phyloP scores from a whole-genome alignment of 1,139 yeast species.

The Zygoascus sp. region DNA sequence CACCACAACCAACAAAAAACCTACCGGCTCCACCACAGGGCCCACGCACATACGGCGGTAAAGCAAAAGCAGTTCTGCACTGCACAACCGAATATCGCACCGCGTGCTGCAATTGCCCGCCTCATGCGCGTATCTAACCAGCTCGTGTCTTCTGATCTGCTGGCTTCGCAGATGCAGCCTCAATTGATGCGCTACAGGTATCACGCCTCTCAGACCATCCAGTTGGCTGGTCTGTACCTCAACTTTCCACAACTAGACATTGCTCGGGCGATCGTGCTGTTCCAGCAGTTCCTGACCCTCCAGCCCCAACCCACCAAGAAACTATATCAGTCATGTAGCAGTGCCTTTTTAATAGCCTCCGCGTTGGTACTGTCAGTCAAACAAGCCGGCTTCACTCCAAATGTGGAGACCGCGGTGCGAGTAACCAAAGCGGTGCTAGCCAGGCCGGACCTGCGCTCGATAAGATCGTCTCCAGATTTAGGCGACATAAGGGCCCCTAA shows the following conservation, averaged over 20 bases:
- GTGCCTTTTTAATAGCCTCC: constrained; percentile 11
- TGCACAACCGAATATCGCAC: no score
- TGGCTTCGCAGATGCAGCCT: not conserved
- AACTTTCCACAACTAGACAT: constrained; percentile 16
- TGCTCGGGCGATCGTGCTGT: constrained; percentile 19
- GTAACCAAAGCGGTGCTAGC: not conserved
- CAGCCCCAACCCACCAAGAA: not conserved
- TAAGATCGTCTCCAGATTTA: not conserved
- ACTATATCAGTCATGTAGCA: not conserved
- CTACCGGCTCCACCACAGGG: no score
- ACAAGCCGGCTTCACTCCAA: constrained; percentile 8
- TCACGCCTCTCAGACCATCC: constrained; percentile 13
- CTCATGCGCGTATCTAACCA: constrained; percentile 4
- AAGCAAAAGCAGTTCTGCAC: no score
- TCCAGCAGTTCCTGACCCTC: constrained; percentile 18
- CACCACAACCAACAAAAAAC: no score
- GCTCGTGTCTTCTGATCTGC: not conserved
- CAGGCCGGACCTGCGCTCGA: constrained; percentile 4
- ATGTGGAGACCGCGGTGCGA: constrained; percentile 11
- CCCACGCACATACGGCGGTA: no score
- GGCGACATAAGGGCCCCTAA: not conserved
- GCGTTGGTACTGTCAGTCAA: constrained; percentile 17
- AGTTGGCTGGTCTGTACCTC: constrained; percentile 18
- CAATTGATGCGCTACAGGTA: not conserved
- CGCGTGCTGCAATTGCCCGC: no score